These are phyloP conservation scores for Zoysia pacifica DNA, from an alignment of 176 grass and related monocot species.

Conservation along the genomic window DNA sequence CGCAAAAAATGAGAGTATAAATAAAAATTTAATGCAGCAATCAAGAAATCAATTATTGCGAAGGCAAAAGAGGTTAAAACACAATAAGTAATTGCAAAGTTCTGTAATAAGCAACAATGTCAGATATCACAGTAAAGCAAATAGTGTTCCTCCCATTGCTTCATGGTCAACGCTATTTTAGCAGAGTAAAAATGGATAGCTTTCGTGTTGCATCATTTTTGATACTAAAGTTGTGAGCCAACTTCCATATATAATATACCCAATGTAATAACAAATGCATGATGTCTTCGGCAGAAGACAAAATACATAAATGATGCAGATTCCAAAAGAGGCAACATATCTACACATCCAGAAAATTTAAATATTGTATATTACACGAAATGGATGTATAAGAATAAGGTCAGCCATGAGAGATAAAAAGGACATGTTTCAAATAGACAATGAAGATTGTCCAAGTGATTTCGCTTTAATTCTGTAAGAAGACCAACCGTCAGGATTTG, in stretches of 20 bases:
- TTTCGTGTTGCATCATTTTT: conserved; percentile 21
- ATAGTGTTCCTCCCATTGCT: background rate
- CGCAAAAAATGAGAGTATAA: background rate
- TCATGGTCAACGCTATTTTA: conserved; percentile 3
- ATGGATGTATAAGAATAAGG: conserved; percentile 30
- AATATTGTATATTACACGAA: conserved; percentile 13
- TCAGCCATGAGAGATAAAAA: conserved; percentile 13
- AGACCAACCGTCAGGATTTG: conserved; percentile 84
- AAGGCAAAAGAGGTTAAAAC: conserved; percentile 13
- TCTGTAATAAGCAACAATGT: background rate
- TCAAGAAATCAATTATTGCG: conserved; percentile 22
- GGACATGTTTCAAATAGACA: background rate
- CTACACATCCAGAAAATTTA: conserved; percentile 5
- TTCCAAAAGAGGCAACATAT: conserved; percentile 20
- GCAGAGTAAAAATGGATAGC: conserved; percentile 2
- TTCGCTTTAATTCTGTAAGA: conserved; percentile 35
- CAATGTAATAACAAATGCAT: background rate
- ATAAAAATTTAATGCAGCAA: conserved; percentile 8
- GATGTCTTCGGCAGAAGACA: conserved; percentile 17
- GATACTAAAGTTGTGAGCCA: background rate
- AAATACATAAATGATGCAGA: conserved; percentile 11
- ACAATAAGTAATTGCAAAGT: conserved; percentile 16
- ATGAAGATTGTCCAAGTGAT: conserved; percentile 12
- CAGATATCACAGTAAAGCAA: conserved; percentile 30
- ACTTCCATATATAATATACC: conserved; percentile 13